phyloP scores from a whole-genome alignment of 352 stramenopile species.

The Phytophthora pinifolia region DNA sequence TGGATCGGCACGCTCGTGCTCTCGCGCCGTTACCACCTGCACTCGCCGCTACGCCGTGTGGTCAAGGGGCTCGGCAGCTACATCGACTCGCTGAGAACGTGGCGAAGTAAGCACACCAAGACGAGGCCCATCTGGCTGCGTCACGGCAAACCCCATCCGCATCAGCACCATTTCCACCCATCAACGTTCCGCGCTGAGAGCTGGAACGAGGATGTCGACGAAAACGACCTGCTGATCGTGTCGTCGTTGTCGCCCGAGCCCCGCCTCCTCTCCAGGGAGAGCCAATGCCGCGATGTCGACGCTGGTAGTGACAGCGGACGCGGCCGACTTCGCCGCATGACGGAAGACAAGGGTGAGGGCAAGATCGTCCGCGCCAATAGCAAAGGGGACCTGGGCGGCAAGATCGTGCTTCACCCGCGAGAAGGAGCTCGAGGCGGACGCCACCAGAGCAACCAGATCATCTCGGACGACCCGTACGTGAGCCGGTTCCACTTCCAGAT shows the following conservation, averaged over 20 bases:
- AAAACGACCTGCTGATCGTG: conserved; percentile 70
- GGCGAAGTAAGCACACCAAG: conserved; percentile 11
- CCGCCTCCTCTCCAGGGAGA: conserved; percentile 27
- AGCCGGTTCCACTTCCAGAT: conserved; percentile 83
- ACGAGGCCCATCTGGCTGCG: conserved; percentile 6
- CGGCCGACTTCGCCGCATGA: conserved; percentile 8
- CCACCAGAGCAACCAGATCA: conserved; percentile 83
- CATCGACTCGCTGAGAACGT: conserved; percentile 28
- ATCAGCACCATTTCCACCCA: conserved; percentile 4
- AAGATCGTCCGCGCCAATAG: conserved; percentile 18
- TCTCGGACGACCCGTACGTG: conserved; percentile 84
- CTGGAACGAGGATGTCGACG: conserved; percentile 57
- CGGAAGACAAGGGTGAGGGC: conserved; percentile 32
- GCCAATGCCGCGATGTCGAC: background rate
- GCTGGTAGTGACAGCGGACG: conserved; percentile 1
- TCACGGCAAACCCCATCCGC: conserved; percentile 7
- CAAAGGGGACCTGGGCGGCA: conserved; percentile 26
- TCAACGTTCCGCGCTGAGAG: conserved; percentile 14
- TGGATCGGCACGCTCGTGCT: conserved; percentile 54
- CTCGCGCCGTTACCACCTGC: conserved; percentile 45
- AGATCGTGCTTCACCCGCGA: conserved; percentile 68
- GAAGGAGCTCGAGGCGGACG: conserved; percentile 66
- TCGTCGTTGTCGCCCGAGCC: conserved; percentile 64
- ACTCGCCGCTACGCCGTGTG: conserved; percentile 48
- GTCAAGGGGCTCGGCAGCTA: conserved; percentile 21